A percentile compares a stretch with the other conserved stretches of the same genome.
phyloP scores from a whole-genome alignment of 1,139 yeast species.

The Nakaseomyces delphensis region DNA sequence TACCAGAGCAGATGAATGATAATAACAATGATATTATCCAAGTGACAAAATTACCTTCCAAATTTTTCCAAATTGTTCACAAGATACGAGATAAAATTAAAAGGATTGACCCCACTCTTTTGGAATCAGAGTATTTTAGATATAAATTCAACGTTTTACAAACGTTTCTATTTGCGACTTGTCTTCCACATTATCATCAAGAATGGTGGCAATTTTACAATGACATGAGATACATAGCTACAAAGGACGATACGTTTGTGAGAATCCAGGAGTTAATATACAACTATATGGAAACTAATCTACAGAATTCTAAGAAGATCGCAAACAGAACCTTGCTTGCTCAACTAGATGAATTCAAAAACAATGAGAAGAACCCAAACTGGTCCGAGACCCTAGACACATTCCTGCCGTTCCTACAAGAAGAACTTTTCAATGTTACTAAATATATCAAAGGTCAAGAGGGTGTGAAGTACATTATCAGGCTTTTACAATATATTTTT shows the following conservation, averaged over 20 bases:
- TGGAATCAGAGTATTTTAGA: constrained; percentile 15
- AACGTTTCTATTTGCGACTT: constrained; percentile 24
- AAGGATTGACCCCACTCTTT: constrained; percentile 9
- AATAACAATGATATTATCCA: neutral
- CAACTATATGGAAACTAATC: constrained; percentile 17
- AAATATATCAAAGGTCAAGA: constrained; percentile 11
- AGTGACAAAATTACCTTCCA: constrained; percentile 18
- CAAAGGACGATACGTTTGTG: constrained; percentile 8
- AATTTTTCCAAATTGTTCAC: constrained; percentile 11
- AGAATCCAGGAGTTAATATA: constrained; percentile 21
- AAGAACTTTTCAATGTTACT: constrained; percentile 18
- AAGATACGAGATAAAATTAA: constrained; percentile 15
- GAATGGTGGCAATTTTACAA: constrained; percentile 28
- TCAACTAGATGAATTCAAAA: constrained; percentile 19
- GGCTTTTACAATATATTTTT: constrained; percentile 20
- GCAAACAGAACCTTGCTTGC: constrained; percentile 12
- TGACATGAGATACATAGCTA: constrained; percentile 19
- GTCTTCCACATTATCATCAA: constrained; percentile 15
- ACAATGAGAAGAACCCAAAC: constrained; percentile 21
- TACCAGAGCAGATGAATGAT: neutral
- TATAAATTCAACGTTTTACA: constrained; percentile 28
- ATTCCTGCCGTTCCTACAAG: constrained; percentile 20
- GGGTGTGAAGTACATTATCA: constrained; percentile 11
- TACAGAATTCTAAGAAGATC: constrained; percentile 16
- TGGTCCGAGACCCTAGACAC: constrained; percentile 20